Evolutionary conservation across 2,329 filamentous ascomycete genomes (phyloP).

Genomic region (Exophiala lecanii-corni): DNA sequence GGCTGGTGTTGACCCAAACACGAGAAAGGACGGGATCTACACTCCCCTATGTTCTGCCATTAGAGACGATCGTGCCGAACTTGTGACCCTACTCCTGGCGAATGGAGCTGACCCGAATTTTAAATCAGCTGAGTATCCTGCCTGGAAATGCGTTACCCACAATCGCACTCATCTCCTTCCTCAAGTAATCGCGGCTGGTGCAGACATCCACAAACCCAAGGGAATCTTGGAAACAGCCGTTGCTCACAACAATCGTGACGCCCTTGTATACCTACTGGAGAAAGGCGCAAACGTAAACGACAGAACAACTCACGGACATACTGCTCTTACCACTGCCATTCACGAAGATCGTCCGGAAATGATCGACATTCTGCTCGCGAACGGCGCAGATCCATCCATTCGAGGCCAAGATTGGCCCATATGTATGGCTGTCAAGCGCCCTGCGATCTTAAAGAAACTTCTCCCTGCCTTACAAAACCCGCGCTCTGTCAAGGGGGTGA

Average conservation of each 20-base stretch:
- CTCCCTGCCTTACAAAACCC: slow-evolving; percentile 55
- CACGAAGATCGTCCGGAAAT: slow-evolving; percentile 55
- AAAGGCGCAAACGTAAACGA: slow-evolving; percentile 59
- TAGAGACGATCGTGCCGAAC: slow-evolving; percentile 59
- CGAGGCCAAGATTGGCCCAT: slow-evolving; percentile 67
- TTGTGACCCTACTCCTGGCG: slow-evolving; percentile 56
- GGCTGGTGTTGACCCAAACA: slow-evolving; percentile 57
- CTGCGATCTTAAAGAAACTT: slow-evolving; percentile 56
- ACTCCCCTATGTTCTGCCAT: slow-evolving; percentile 65
- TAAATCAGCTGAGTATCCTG: slow-evolving; percentile 59
- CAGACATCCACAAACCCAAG: slow-evolving; percentile 55
- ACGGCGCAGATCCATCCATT: slow-evolving; percentile 58
- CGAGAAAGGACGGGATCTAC: slow-evolving; percentile 62
- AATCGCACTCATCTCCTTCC: slow-evolving; percentile 58
- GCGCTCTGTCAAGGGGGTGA: slow-evolving; percentile 60
- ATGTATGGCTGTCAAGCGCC: slow-evolving; percentile 62
- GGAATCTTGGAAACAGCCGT: slow-evolving; percentile 64
- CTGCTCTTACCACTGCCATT: slow-evolving; percentile 63
- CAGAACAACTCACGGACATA: slow-evolving; percentile 53
- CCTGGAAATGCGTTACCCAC: slow-evolving; percentile 66
- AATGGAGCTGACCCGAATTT: slow-evolving; percentile 50
- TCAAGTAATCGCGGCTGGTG: slow-evolving; percentile 56
- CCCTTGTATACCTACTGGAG: slow-evolving; percentile 57
- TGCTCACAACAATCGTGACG: slow-evolving; percentile 57
- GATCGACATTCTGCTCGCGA: slow-evolving; percentile 54